Base-by-base conservation (phyloP, 116 monocot species). In the Cymodocea nodosa region DNA sequence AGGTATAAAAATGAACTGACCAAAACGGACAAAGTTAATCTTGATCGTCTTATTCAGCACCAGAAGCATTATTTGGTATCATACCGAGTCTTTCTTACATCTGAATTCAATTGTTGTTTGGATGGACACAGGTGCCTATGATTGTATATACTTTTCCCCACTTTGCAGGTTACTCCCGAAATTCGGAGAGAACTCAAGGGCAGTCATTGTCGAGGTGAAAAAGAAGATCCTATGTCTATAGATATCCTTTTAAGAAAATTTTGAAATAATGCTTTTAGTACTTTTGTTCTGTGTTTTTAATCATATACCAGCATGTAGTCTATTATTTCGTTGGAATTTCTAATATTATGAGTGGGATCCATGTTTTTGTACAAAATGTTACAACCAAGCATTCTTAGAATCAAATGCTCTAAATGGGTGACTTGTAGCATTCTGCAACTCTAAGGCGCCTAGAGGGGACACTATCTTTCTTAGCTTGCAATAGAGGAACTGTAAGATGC, bases 41-140 rank as follows among this genome's bases (percentile, higher is more conserved):
- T 98, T 48, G 63, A 75, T 23, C 55, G 64, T 5, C 73, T 98
- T 60, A 62, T 89, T 71, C 88, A 92, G 24, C 74, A 86, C 61
- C 98, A 98, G 77, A 98, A 89, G 60, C 98, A 98, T 79, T 79
- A 98, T 78, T 74, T 92, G 80, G 98, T 98, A 88, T 71, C 30
- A 35, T 50, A 18, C 18, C 49, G 12, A 16, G 7, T 23, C 4
- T n/a, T 44, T 44, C 11, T 44, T 44, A 44, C 12, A 10, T 8
- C 44, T 44, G 44, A 44, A 10, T 44, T 44, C 44, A 10, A 12
- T 44, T 8, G 7, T 44, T 4, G 44, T 44, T 44, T 44, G 12
- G 0, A 44, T 44, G 44, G 4, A 44, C 44, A 10, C 44, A 44
- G 44, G 12, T 10, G 7, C 44, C 7, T 44, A 12, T 44, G 44